Conservation (phyloP, 73 alveolate species). For the Paramecium octaurelia region DNA sequence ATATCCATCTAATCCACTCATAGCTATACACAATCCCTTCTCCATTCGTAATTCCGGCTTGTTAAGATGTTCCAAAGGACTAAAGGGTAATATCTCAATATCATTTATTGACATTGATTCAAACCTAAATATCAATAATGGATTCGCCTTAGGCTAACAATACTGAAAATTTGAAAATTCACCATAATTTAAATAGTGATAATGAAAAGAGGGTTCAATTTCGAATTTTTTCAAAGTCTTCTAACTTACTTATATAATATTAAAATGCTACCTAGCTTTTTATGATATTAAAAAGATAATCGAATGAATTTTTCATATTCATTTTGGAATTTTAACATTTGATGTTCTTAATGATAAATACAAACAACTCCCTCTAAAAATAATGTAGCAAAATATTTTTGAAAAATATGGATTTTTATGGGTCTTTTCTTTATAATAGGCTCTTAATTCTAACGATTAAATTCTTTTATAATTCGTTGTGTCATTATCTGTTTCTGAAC, state of each 20-base stretch:
- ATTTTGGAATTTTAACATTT: neutral
- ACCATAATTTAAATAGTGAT: neutral
- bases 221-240: neutral
- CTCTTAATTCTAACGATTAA: neutral
- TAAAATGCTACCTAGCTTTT: neutral
- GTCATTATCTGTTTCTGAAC: neutral
- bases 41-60: neutral
- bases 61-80: conserved; percentile 23
- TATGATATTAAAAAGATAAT: conserved; percentile 14
- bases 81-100: conserved; percentile 3
- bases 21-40: neutral
- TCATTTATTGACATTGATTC: neutral
- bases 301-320: neutral
- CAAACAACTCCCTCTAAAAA: conserved; percentile 15
- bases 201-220: neutral
- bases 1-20: conserved; percentile 43
- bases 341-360: neutral
- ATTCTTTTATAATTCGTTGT: neutral
- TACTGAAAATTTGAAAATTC: conserved; percentile 1
- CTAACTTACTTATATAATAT: neutral
- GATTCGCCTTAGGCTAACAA: neutral
- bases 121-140: neutral
- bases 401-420: neutral
- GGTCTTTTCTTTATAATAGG: neutral
- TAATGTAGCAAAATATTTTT: neutral